Evolutionary conservation across 441 rosid species (phyloP).

Genomic region (Syzygium syzygioides): DNA sequence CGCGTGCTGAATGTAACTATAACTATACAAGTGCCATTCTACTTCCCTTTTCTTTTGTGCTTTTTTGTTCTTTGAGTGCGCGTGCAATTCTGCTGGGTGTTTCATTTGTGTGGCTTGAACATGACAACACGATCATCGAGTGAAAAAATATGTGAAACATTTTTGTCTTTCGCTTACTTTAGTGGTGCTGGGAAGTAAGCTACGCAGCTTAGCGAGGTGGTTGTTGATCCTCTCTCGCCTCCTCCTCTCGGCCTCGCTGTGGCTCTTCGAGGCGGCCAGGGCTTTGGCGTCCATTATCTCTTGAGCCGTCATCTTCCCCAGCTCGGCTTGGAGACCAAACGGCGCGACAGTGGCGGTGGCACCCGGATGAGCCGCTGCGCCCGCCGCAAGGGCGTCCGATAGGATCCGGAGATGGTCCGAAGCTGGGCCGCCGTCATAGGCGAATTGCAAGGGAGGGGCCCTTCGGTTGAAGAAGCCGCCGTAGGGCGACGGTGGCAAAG

Average conservation of each 20-base stretch:
- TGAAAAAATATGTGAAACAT: background rate
- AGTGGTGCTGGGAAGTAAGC: constrained; percentile 89
- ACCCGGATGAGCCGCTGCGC: constrained; percentile 63
- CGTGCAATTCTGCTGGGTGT: background rate
- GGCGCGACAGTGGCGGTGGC: constrained; percentile 27
- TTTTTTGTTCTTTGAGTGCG: background rate
- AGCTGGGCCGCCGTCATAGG: constrained; percentile 56
- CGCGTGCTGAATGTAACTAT: background rate
- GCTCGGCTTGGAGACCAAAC: constrained; percentile 72
- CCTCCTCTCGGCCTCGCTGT: constrained; percentile 95
- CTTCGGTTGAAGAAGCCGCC: constrained; percentile 57
- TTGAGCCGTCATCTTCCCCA: constrained; percentile 89
- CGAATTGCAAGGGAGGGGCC: constrained; percentile 52
- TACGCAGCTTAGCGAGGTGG: constrained; percentile 89
- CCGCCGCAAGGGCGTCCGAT: constrained; percentile 54
- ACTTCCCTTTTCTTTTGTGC: background rate
- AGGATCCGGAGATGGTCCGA: constrained; percentile 66
- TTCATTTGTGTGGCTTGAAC: background rate
- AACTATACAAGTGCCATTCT: background rate
- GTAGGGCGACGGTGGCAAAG: constrained; percentile 29
- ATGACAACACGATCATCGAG: background rate
- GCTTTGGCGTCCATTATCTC: constrained; percentile 98
- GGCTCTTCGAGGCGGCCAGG: constrained; percentile 94
- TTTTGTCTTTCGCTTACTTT: constrained; percentile 53
- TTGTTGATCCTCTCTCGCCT: constrained; percentile 93